Evolutionary conservation across 2,329 filamentous ascomycete species (phyloP).

Genomic region (Laburnicola sp.): DNA sequence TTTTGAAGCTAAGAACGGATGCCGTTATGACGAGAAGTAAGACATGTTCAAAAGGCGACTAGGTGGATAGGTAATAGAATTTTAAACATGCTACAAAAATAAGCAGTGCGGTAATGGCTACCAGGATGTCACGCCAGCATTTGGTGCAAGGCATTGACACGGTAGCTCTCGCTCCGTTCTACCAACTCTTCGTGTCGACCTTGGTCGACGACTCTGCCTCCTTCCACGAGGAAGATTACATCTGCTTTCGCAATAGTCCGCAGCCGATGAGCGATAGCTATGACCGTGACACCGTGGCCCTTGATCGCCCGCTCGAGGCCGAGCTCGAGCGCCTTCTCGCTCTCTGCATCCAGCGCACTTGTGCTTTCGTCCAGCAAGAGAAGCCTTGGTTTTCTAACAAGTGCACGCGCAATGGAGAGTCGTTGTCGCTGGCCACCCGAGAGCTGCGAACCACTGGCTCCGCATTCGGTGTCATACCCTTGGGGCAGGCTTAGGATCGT

Average conservation of each 20-base stretch:
- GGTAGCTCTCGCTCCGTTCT: constrained; percentile 54
- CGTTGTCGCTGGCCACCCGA: constrained; percentile 51
- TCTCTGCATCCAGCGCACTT: constrained; percentile 49
- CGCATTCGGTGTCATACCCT: constrained; percentile 64
- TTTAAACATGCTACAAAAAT: not conserved
- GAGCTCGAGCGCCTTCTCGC: constrained; percentile 46
- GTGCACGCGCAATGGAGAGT: constrained; percentile 48
- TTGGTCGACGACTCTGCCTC: constrained; percentile 52
- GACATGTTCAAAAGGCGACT: too few relatives aligned
- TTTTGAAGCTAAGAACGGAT: too few relatives aligned
- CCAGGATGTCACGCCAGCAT: constrained; percentile 42
- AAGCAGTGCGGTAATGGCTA: not conserved
- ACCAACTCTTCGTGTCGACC: constrained; percentile 56
- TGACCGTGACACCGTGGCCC: constrained; percentile 44
- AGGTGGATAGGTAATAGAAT: too few relatives aligned
- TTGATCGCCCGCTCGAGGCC: constrained; percentile 45
- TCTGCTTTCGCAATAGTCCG: constrained; percentile 49
- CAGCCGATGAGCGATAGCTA: constrained; percentile 52
- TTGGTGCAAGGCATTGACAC: constrained; percentile 55
- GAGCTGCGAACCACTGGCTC: constrained; percentile 46
- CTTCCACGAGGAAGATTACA: constrained; percentile 53
- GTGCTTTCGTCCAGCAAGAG: constrained; percentile 50
- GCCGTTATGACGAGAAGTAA: too few relatives aligned
- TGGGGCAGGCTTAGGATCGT: constrained; percentile 64
- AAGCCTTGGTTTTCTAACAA: constrained; percentile 48